These are phyloP conservation scores for Citrullus amarus DNA, from an alignment of 306 rosid species.

Conservation along the genomic window DNA sequence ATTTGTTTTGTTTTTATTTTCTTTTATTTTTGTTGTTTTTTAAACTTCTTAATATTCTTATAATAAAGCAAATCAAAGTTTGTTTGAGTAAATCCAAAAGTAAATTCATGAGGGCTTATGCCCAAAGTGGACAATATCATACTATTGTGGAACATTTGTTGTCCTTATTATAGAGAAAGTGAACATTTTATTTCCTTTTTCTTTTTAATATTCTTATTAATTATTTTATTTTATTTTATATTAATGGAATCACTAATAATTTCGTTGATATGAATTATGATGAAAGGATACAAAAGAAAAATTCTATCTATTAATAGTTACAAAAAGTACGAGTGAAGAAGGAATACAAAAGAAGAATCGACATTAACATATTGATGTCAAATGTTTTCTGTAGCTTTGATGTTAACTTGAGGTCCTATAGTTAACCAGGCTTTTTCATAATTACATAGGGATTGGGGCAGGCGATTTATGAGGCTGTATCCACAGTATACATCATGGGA, in stretches of 20 bases:
- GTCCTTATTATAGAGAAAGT: too few species aligned
- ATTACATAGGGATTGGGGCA: constrained; percentile 89
- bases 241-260: neutral
- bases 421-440: neutral
- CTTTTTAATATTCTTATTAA: too few species aligned
- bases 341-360: neutral
- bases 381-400: neutral
- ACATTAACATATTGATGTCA: neutral
- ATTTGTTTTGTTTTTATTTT: neutral
- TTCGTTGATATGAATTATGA: neutral
- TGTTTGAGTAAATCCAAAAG: too few species aligned
- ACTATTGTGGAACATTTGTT: too few species aligned
- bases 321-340: neutral
- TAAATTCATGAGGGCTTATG: too few species aligned
- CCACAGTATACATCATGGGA: constrained; percentile 70
- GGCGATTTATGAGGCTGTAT: constrained; percentile 77
- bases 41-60: neutral
- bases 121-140: too few species aligned
- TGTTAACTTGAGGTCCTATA: neutral
- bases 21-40: neutral
- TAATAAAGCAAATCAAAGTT: neutral
- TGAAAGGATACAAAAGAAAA: too few species aligned
- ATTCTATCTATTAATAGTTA: neutral
- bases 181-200: too few species aligned
- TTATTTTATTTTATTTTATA: too few species aligned